These are phyloP conservation scores for Blumeria hordei DNA, from an alignment of 2,329 filamentous ascomycete species.

Conservation along the genomic window DNA sequence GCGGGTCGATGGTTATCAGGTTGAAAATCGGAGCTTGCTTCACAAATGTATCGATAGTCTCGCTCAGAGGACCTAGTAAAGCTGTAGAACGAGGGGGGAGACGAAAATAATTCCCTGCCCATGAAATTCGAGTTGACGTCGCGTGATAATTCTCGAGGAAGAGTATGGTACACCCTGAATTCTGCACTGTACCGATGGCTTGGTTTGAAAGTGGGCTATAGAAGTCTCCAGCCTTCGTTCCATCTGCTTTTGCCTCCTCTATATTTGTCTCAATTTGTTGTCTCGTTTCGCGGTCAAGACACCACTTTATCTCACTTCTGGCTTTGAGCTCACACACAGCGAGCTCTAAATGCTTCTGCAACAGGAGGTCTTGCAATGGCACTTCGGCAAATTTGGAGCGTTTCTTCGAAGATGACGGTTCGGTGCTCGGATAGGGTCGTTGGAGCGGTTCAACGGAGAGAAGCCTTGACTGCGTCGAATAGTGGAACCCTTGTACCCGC, in stretches of 20 bases:
- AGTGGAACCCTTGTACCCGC: conserved; percentile 27
- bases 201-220: not conserved
- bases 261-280: not conserved
- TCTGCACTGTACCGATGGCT: not conserved
- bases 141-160: not conserved
- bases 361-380: conserved; percentile 10
- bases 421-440: conserved; percentile 25
- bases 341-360: conserved; percentile 11
- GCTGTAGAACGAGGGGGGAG: conserved; percentile 21
- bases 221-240: not conserved
- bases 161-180: not conserved
- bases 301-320: conserved; percentile 15
- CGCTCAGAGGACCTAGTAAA: conserved; percentile 25
- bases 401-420: conserved; percentile 23
- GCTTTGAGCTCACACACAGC: conserved; percentile 8
- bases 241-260: not conserved
- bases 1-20: conserved; percentile 49
- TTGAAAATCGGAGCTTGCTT: conserved; percentile 29
- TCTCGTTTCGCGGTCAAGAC: conserved; percentile 7
- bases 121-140: not conserved
- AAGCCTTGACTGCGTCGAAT: conserved; percentile 4
- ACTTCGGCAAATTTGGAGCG: conserved; percentile 3
- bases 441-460: conserved; percentile 19
- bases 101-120: not conserved
- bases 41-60: conserved; percentile 19